Percentiles rank a stretch among this genome's conserved stretches.
These are phyloP conservation scores for Venturia pyrina DNA, from an alignment of 2,329 filamentous ascomycete species.

Conservation along the genomic window DNA sequence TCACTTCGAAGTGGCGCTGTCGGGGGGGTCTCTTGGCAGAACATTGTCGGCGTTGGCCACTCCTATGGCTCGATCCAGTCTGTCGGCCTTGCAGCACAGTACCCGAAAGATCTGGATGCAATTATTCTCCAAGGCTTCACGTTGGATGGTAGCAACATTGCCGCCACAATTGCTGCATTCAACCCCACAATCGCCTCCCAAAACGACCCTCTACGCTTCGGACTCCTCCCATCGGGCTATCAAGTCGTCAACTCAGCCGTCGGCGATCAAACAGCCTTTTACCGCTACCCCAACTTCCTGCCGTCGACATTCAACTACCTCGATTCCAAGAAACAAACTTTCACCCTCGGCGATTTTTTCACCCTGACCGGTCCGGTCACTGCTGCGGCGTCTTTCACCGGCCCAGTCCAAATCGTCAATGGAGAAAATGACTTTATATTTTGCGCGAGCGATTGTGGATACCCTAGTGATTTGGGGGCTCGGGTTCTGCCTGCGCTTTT, in stretches of 20 bases:
- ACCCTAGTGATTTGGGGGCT: background rate
- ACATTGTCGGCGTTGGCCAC: conserved; percentile 32
- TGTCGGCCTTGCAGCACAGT: conserved; percentile 42
- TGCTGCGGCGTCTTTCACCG: background rate
- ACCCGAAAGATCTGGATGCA: conserved; percentile 46
- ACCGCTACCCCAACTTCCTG: background rate
- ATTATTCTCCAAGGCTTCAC: conserved; percentile 51
- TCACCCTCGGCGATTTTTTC: conserved; percentile 5
- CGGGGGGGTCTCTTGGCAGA: conserved; percentile 21
- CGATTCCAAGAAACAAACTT: background rate
- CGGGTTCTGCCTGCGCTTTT: background rate
- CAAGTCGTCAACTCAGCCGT: background rate
- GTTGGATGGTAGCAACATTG: conserved; percentile 21
- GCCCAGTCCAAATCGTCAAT: conserved; percentile 9
- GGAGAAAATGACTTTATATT: conserved; percentile 8
- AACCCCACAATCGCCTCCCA: conserved; percentile 21
- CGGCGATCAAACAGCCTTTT: conserved; percentile 2
- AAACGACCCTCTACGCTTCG: background rate
- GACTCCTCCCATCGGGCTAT: background rate
- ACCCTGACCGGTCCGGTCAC: background rate
- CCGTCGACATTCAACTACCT: background rate
- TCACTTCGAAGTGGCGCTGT: conserved; percentile 22
- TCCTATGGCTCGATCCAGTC: conserved; percentile 42
- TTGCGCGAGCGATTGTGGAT: conserved; percentile 10
- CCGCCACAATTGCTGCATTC: conserved; percentile 20